Conservation (phyloP, 2,329 filamentous ascomycete species). For the Fusarium sororula region DNA sequence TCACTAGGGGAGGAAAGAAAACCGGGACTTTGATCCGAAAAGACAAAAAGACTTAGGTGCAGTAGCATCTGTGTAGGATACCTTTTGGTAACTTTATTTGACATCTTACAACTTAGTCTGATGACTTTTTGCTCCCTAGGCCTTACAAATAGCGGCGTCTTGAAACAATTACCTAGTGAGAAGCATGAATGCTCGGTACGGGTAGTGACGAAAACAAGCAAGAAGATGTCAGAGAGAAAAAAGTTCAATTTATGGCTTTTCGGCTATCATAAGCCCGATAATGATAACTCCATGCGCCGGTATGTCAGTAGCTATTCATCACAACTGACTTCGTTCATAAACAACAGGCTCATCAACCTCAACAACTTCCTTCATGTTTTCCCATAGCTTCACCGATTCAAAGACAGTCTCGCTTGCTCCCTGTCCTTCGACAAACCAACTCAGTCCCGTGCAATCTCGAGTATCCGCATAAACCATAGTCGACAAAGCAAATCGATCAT, state of each 20-base stretch:
- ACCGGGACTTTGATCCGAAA: fast-evolving
- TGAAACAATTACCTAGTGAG: fast-evolving
- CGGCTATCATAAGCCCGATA: neutral
- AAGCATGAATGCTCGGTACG: neutral
- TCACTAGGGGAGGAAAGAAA: neutral
- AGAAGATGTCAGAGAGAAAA: neutral
- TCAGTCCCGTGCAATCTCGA: constrained; percentile 29
- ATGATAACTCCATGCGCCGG: neutral
- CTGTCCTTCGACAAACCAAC: constrained; percentile 37
- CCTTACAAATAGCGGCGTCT: neutral
- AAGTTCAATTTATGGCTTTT: neutral
- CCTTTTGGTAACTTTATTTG: neutral
- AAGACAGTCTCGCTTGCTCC: constrained; percentile 8
- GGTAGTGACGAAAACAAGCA: too few species aligned
- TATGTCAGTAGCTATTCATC: neutral
- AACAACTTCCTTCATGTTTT: constrained; percentile 30
- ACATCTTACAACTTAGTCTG: too few species aligned
- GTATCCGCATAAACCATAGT: constrained; percentile 39
- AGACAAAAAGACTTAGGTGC: neutral
- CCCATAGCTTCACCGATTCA: constrained; percentile 35
- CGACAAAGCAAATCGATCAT: constrained; percentile 42
- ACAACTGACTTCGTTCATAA: constrained; percentile 19
- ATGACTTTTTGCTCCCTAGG: fast-evolving
- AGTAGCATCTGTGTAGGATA: neutral
- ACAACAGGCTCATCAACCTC: constrained; percentile 20